Base-by-base conservation (phyloP, 768 basidiomycete species). In the Hygrophorus pudorinus region DNA sequence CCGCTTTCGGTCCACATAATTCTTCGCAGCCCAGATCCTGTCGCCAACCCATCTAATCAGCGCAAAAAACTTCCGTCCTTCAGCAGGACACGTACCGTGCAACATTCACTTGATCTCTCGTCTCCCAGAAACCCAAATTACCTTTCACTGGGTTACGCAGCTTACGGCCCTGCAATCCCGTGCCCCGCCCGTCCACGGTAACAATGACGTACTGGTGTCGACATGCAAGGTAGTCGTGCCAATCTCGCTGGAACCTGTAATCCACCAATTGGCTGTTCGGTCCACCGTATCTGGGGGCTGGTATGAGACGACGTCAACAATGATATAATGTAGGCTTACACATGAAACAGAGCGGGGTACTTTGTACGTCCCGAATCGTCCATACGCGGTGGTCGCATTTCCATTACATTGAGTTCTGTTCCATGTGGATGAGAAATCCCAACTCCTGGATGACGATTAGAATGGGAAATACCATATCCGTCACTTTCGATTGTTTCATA, bases 341-440 rank as follows among this genome's bases (percentile, higher is more conserved):
- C 87, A 35, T 75, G 70, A 70, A 98, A 91, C 21, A 99, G 67
- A 16, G 97, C 91, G 1, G 96, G 88, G 56, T 99, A 98, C 60
- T 94, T 92, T 7, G 85, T 89, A 35, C 87, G 79, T n/a, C 96
- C 96, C 16, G 89, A 84, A 54, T 86, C 81, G 53, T 99, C 96
- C 81, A 98, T 86, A 47, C 76, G 72, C 3, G 91, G 90, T 13
- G 96, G 96, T 12, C 89, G 78, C 52, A 94, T 75, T 65, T 97
- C 93, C 56, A 85, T 73, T 44, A 87, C 85, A 60, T 96, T 96
- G 44, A 97, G 66, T 55, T 89, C 90, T 92, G 53, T 24, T 16
- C 21, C 30, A 17, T 39, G 48, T 44, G 41, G 45, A 55, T 48
- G 60, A 51, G 50, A 50, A 52, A 44, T 38, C 29, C 38, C 16